Conservation (phyloP, 1,139 yeast genomes). For the Pichia cactophila region DNA sequence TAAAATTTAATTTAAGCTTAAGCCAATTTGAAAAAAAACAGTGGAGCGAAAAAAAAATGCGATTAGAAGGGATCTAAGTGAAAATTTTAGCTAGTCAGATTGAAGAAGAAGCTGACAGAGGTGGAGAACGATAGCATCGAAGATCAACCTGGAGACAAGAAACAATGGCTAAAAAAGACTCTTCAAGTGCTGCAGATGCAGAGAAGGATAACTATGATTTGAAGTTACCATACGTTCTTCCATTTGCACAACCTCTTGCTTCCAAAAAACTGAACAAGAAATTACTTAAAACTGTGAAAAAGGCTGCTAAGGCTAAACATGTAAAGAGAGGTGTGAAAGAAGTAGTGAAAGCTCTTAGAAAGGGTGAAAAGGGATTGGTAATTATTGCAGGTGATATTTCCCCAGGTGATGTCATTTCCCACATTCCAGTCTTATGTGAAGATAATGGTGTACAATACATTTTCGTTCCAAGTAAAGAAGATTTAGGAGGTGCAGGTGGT, state of each 20-base stretch:
- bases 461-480: conserved; percentile 95
- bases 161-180: conserved; percentile 46
- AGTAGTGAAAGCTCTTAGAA: conserved; percentile 94
- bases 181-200: conserved; percentile 30
- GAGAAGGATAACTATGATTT: conserved; percentile 74
- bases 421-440: conserved; percentile 95
- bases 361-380: conserved; percentile 96
- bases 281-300: conserved; percentile 89
- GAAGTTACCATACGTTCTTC: conserved; percentile 81
- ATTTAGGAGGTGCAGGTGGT: conserved; percentile 97
- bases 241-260: conserved; percentile 94
- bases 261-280: conserved; percentile 94
- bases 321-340: conserved; percentile 99
- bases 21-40: background rate
- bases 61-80: background rate
- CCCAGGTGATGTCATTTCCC: conserved; percentile 95
- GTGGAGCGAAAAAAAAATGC: background rate
- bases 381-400: conserved; percentile 96
- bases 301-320: conserved; percentile 96
- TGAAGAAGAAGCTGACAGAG: too few relatives aligned
- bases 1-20: too few relatives aligned
- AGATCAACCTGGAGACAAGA: background rate
- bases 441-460: conserved; percentile 85
- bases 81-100: background rate
- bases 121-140: background rate